phyloP scores from a whole-genome alignment of 192 early-diverging fungal species.

The Rhizophagus clarus region DNA sequence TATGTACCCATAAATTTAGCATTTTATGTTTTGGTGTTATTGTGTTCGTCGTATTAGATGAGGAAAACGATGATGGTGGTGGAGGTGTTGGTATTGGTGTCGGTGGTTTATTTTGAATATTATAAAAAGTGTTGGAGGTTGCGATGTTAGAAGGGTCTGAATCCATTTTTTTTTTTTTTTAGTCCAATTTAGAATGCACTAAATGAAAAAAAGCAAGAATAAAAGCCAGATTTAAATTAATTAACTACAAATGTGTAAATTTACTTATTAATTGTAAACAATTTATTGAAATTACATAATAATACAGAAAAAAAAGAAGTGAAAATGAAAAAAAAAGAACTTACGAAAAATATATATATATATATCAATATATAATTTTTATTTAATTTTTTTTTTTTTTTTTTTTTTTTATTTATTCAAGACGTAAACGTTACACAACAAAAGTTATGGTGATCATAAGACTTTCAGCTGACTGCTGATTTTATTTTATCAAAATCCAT shows the following conservation, averaged over 20 bases:
- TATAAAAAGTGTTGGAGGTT: neutral
- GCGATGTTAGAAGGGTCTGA: neutral
- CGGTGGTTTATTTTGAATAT: neutral
- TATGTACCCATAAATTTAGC: constrained; percentile 58
- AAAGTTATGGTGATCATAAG: no score
- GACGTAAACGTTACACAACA: no score
- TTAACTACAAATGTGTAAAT: neutral
- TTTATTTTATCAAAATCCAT: no score
- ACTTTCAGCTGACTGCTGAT: no score
- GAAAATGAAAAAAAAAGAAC: neutral
- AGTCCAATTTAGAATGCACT: no score
- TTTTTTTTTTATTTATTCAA: no score
- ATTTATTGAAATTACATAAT: neutral
- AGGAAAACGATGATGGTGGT: neutral
- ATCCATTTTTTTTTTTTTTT: neutral
- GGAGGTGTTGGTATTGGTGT: neutral
- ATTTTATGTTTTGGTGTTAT: constrained; percentile 32
- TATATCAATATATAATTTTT: no score
- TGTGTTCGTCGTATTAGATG: neutral
- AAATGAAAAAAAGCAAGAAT: neutral
- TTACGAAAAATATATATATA: no score
- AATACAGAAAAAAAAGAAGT: neutral
- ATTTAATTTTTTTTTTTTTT: no score
- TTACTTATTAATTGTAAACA: no score
- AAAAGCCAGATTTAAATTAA: neutral